Percentiles rank a stretch among this genome's conserved stretches.
phyloP scores from a whole-genome alignment of 768 basidiomycete species.

The Boletus vermiculosoides region DNA sequence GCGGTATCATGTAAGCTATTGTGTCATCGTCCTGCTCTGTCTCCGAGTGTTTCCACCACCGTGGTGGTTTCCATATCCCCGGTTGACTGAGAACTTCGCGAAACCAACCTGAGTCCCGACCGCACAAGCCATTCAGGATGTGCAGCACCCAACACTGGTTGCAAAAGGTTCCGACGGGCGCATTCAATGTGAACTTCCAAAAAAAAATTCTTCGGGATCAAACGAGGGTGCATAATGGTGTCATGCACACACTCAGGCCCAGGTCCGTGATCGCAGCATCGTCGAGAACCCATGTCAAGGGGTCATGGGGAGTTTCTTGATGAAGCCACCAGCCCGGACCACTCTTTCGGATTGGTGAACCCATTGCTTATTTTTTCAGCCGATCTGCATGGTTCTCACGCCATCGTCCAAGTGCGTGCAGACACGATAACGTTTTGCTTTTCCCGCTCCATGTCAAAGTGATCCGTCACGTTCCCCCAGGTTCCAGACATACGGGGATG shows the following conservation, averaged over 20 bases:
- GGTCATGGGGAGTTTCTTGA: background rate
- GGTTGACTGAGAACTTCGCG: background rate
- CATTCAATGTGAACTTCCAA: background rate
- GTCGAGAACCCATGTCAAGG: background rate
- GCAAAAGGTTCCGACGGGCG: background rate
- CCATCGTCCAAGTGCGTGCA: background rate
- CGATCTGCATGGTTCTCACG: background rate
- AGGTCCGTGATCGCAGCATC: background rate
- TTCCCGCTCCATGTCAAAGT: background rate
- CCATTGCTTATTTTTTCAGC: background rate
- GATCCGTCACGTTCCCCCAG: background rate
- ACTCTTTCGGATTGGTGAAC: background rate
- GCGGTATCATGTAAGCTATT: too few relatives aligned
- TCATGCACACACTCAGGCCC: background rate
- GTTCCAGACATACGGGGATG: background rate
- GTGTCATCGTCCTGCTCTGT: too few relatives aligned
- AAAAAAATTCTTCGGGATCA: background rate
- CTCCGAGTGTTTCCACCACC: too few relatives aligned
- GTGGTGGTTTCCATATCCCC: too few relatives aligned
- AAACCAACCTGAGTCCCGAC: too few relatives aligned
- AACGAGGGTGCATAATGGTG: background rate
- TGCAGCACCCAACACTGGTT: background rate
- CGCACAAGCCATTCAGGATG: too few relatives aligned
- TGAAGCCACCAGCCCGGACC: background rate
- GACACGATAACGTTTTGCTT: too few relatives aligned